Conservation (phyloP, 768 basidiomycete species). For the Melanogaster broomeanus region DNA sequence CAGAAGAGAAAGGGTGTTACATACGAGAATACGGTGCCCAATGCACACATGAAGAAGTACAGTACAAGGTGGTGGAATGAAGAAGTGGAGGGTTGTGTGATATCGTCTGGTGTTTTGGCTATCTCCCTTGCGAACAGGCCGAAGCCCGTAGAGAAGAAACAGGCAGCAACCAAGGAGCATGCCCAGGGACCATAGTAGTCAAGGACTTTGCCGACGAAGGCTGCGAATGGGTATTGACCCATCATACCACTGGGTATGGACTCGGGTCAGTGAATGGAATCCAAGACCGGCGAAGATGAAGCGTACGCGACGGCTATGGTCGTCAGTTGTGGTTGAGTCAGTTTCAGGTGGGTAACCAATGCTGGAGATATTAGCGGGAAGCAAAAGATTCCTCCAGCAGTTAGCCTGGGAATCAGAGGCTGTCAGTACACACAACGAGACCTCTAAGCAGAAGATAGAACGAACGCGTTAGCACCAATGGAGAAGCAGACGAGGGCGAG, state of each 20-base stretch:
- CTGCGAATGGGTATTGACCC: constrained; percentile 78
- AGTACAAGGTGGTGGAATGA: constrained; percentile 55
- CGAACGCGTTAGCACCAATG: constrained; percentile 66
- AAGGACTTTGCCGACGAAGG: constrained; percentile 65
- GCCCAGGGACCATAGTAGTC: constrained; percentile 68
- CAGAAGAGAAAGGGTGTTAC: constrained; percentile 28
- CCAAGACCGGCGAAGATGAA: constrained; percentile 32
- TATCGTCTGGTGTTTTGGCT: constrained; percentile 42
- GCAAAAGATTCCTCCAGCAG: constrained; percentile 77
- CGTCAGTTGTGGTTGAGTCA: constrained; percentile 77
- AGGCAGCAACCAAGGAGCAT: constrained; percentile 63
- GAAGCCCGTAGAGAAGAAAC: constrained; percentile 62
- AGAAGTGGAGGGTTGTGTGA: constrained; percentile 38
- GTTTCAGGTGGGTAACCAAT: constrained; percentile 56
- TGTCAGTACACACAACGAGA: background rate
- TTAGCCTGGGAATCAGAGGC: constrained; percentile 46
- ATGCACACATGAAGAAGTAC: constrained; percentile 62
- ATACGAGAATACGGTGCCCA: constrained; percentile 75
- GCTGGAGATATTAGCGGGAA: constrained; percentile 75
- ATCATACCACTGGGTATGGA: constrained; percentile 63
- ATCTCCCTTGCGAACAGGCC: constrained; percentile 63
- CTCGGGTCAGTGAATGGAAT: constrained; percentile 1
- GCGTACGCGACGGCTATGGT: constrained; percentile 76
- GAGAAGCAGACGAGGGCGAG: constrained; percentile 47
- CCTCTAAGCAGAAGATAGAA: constrained; percentile 10